A percentile compares a stretch with the other conserved stretches of the same genome.
Evolutionary conservation across 768 basidiomycete genomes (phyloP).

Genomic region (Leccinum uliginosum): DNA sequence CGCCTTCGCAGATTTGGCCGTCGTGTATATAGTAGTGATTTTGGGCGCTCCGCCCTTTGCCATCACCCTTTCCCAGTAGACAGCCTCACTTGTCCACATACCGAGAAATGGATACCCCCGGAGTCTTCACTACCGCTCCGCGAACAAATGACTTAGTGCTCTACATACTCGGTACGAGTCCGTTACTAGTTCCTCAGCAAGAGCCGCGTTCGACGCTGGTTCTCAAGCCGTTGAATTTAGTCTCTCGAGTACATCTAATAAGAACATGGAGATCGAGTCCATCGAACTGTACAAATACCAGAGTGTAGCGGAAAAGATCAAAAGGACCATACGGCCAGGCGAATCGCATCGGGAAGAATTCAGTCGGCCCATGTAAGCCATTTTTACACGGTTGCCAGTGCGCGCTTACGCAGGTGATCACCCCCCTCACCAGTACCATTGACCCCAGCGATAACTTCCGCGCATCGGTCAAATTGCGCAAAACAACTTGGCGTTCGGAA

Average conservation of each 20-base stretch:
- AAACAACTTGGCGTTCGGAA: background rate
- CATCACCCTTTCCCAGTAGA: background rate
- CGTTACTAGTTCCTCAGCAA: background rate
- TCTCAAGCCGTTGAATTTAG: background rate
- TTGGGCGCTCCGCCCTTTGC: background rate
- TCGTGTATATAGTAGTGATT: background rate
- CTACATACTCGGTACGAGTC: background rate
- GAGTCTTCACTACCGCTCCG: background rate
- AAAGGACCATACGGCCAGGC: background rate
- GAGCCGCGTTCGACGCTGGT: background rate
- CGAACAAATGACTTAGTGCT: background rate
- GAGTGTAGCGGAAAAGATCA: background rate
- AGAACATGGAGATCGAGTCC: too few relatives aligned
- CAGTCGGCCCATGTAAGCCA: slow-evolving; percentile 5
- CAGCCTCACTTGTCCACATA: background rate
- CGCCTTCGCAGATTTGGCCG: too few relatives aligned
- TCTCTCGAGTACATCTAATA: too few relatives aligned
- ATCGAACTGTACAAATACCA: too few relatives aligned
- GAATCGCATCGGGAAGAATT: background rate
- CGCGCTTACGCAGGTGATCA: background rate
- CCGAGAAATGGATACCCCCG: background rate
- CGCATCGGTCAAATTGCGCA: background rate
- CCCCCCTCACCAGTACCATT: slow-evolving; percentile 1
- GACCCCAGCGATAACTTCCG: background rate
- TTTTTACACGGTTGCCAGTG: background rate